Evolutionary conservation across 192 early-diverging fungal species (phyloP).

Genomic region (Gaertneriomyces semiglobifer): DNA sequence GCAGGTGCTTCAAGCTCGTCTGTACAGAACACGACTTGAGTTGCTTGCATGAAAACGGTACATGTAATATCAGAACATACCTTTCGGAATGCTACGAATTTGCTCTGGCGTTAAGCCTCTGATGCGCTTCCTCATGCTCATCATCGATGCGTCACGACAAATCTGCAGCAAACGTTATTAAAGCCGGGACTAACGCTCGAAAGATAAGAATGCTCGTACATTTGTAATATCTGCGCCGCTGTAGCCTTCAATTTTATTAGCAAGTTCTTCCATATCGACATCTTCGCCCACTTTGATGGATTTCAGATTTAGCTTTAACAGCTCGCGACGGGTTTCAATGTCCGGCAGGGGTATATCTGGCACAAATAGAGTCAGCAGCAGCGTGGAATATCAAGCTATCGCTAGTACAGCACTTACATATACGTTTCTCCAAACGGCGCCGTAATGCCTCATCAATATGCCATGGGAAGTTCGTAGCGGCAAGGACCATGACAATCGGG

Average conservation of each 20-base stretch:
- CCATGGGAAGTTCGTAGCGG: conserved; percentile 70
- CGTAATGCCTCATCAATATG: conserved; percentile 65
- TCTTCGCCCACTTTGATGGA: conserved; percentile 45
- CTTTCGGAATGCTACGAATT: conserved; percentile 52
- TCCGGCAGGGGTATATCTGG: conserved; percentile 60
- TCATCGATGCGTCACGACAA: conserved; percentile 55
- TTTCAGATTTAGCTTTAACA: conserved; percentile 53
- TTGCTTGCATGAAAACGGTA: conserved; percentile 3
- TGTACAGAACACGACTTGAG: conserved; percentile 13
- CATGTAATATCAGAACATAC: conserved; percentile 27
- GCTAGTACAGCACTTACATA: conserved; percentile 42
- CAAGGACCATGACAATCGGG: conserved; percentile 62
- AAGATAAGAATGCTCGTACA: conserved; percentile 28
- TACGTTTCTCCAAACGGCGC: conserved; percentile 59
- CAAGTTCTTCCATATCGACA: conserved; percentile 50
- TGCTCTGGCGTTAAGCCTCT: conserved; percentile 53
- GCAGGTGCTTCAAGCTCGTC: conserved; percentile 57
- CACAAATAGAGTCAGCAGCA: conserved; percentile 5
- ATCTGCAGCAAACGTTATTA: conserved; percentile 30
- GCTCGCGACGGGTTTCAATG: conserved; percentile 43
- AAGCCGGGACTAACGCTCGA: background rate
- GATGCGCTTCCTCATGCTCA: conserved; percentile 58
- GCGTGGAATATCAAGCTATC: background rate
- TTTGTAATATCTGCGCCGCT: conserved; percentile 63
- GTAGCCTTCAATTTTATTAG: conserved; percentile 55